A percentile compares a stretch with the other conserved stretches of the same genome.
phyloP scores from a whole-genome alignment of 2,329 filamentous ascomycete genomes.

The Aureobasidium uvarum region DNA sequence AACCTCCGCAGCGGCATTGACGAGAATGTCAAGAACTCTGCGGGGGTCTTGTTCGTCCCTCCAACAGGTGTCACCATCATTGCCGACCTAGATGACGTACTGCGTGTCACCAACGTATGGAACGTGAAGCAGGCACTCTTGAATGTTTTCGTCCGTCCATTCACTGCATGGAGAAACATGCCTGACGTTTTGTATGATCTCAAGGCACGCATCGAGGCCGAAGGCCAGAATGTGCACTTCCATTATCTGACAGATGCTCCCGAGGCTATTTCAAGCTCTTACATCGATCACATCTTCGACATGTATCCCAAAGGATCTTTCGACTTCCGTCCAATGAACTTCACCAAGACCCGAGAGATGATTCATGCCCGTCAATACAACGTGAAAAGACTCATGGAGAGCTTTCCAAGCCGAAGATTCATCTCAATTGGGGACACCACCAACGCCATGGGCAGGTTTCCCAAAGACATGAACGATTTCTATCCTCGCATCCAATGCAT shows the following conservation, averaged over 20 bases:
- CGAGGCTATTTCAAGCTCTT: conserved; percentile 29
- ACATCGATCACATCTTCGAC: conserved; percentile 25
- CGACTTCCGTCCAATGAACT: conserved; percentile 32
- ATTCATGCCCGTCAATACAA: conserved; percentile 28
- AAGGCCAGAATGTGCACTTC: conserved; percentile 31
- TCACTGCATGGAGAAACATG: conserved; percentile 32
- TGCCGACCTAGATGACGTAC: conserved; percentile 34
- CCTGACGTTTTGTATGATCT: conserved; percentile 28
- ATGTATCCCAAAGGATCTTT: conserved; percentile 32
- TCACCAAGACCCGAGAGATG: conserved; percentile 25
- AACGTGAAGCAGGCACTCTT: conserved; percentile 31
- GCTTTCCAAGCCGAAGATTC: conserved; percentile 32
- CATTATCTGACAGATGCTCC: conserved; percentile 34
- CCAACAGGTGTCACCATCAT: conserved; percentile 32
- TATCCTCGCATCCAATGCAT: conserved; percentile 33
- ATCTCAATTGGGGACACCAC: conserved; percentile 34
- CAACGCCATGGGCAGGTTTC: conserved; percentile 30
- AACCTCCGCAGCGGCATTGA: background rate
- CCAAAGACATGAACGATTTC: conserved; percentile 27
- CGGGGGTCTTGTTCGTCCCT: conserved; percentile 27
- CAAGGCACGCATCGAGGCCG: conserved; percentile 2
- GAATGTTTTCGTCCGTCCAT: conserved; percentile 29
- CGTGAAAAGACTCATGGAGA: conserved; percentile 30
- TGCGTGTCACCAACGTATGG: conserved; percentile 33
- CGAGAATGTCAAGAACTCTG: background rate